phyloP scores from a whole-genome alignment of 306 rosid species.

The Castanospermum australe region DNA sequence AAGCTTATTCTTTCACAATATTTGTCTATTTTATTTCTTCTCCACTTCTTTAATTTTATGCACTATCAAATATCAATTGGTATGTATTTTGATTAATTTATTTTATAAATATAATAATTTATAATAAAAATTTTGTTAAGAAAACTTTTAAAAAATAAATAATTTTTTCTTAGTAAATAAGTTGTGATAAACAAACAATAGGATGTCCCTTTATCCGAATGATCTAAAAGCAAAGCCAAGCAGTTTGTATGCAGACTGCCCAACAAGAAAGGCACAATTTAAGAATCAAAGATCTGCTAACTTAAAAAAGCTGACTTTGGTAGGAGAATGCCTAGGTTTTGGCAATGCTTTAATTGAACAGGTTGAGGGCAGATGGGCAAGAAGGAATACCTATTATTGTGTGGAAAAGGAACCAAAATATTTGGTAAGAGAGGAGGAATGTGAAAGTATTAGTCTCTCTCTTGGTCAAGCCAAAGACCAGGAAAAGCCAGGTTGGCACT shows the following conservation, averaged over 20 bases:
- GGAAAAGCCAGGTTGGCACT: constrained; percentile 21
- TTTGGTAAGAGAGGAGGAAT: background rate
- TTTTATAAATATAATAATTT: too few species aligned
- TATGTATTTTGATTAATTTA: too few species aligned
- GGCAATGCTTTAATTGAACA: background rate
- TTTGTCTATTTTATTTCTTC: too few species aligned
- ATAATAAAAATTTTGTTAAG: too few species aligned
- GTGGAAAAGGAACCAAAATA: background rate
- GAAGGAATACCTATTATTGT: background rate
- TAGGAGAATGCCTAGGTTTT: background rate
- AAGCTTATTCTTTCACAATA: too few species aligned
- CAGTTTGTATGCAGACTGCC: background rate
- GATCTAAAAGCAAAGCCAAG: background rate
- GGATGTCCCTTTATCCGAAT: background rate
- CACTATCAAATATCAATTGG: too few species aligned
- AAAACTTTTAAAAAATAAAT: too few species aligned
- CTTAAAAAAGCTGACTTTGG: background rate
- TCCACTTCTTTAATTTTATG: too few species aligned
- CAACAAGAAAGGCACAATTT: background rate
- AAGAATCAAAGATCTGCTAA: background rate
- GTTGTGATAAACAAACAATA: background rate
- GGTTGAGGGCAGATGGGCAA: background rate
- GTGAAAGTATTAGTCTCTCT: background rate
- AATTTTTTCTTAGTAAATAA: too few species aligned
- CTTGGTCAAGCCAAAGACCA: background rate